Conservation (phyloP, 495 filamentous ascomycete genomes). For the Hypoxylon fuscum region DNA sequence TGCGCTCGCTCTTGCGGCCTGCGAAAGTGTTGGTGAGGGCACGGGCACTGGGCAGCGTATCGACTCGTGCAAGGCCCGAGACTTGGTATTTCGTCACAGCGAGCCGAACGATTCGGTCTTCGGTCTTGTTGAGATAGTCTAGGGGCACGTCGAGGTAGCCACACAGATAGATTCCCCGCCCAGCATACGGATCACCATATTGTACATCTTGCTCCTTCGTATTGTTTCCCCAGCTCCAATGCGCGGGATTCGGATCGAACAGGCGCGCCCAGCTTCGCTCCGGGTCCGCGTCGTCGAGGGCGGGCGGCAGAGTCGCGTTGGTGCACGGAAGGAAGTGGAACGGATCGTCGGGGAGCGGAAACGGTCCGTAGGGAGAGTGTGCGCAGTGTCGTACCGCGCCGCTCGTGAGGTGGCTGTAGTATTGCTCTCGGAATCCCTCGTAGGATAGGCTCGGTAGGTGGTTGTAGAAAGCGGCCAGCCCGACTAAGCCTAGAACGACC, state of each 20-base stretch:
- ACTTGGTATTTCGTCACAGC: conserved; percentile 58
- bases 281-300: conserved; percentile 46
- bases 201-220: conserved; percentile 3
- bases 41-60: neutral
- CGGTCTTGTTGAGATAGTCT: conserved; percentile 56
- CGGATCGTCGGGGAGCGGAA: conserved; percentile 49
- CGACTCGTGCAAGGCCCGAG: conserved; percentile 48
- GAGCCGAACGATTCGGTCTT: conserved; percentile 52
- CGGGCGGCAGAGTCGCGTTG: conserved; percentile 45
- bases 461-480: conserved; percentile 19
- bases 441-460: conserved; percentile 33
- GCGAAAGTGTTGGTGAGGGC: conserved; percentile 8
- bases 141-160: conserved; percentile 58
- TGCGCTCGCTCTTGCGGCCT: conserved; percentile 54
- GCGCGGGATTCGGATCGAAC: conserved; percentile 52
- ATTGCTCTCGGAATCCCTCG: conserved; percentile 30
- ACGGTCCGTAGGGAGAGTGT: conserved; percentile 48
- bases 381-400: conserved; percentile 3
- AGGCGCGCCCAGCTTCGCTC: conserved; percentile 48
- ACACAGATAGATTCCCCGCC: conserved; percentile 56
- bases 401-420: conserved; percentile 22
- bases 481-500: conserved; percentile 14
- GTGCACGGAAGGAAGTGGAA: conserved; percentile 58
- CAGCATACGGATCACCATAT: conserved; percentile 44
- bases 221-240: conserved; percentile 54